Evolutionary conservation across 306 rosid species (phyloP).

Genomic region (Delonix regia): DNA sequence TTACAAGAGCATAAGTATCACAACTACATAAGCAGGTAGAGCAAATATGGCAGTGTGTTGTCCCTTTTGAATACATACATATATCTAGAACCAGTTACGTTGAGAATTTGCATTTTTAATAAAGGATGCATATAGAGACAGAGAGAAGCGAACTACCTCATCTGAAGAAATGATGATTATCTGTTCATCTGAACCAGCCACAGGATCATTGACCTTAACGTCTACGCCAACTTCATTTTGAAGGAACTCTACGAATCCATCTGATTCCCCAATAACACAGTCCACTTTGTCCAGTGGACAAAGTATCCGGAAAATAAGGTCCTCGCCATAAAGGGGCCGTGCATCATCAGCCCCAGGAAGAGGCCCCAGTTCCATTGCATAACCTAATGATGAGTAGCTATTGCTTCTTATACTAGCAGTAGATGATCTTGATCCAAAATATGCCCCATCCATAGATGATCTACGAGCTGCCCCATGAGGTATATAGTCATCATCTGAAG

Average conservation of each 20-base stretch:
- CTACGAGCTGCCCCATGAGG: conserved; percentile 74
- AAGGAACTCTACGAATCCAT: conserved; percentile 82
- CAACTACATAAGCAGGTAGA: conserved; percentile 23
- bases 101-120: conserved; percentile 4
- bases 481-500: conserved; percentile 80
- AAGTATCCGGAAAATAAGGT: conserved; percentile 85
- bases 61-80: conserved; percentile 3
- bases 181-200: conserved; percentile 81
- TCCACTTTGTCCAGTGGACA: conserved; percentile 84
- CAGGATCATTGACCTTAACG: conserved; percentile 67
- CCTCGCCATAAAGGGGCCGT: conserved; percentile 69
- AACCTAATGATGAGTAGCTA: conserved; percentile 61
- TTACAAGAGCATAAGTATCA: conserved; percentile 20
- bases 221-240: conserved; percentile 89
- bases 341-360: conserved; percentile 56
- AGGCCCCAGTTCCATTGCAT: conserved; percentile 62
- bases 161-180: conserved; percentile 84
- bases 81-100: conserved; percentile 25
- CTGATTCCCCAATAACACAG: conserved; percentile 79
- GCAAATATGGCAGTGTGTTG: background rate
- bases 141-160: conserved; percentile 64
- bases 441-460: conserved; percentile 66
- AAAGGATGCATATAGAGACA: conserved; percentile 16
- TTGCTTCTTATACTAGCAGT: conserved; percentile 57
- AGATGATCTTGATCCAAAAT: conserved; percentile 67